phyloP scores from a whole-genome alignment of 2,329 filamentous ascomycete species.

The Trichocomaceae sp. region DNA sequence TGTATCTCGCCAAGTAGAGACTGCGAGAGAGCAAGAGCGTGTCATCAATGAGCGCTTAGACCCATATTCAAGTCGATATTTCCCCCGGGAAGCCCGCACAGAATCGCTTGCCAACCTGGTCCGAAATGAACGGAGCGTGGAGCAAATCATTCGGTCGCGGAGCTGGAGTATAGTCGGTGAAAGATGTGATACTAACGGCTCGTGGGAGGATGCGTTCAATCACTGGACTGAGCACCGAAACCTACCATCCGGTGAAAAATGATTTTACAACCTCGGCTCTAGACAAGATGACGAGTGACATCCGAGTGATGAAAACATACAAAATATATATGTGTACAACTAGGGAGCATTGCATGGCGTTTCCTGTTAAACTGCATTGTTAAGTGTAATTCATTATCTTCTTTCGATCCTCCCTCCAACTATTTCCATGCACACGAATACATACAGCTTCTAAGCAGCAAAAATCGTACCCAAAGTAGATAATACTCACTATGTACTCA shows the following conservation, averaged over 20 bases:
- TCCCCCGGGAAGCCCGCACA: conserved; percentile 66
- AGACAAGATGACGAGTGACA: background rate
- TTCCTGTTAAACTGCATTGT: conserved; percentile 1
- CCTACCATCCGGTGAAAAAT: background rate
- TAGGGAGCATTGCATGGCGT: conserved; percentile 11
- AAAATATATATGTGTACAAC: conserved; percentile 2
- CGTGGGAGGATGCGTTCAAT: conserved; percentile 61
- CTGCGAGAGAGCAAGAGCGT: conserved; percentile 61
- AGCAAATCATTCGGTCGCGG: conserved; percentile 67
- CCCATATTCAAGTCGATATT: conserved; percentile 81
- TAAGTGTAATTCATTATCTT: background rate
- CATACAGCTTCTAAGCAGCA: no score
- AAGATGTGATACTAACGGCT: conserved; percentile 57
- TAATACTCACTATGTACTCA: no score
- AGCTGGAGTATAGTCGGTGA: conserved; percentile 76
- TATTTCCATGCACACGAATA: no score
- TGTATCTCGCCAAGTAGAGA: conserved; percentile 62
- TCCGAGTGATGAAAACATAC: background rate
- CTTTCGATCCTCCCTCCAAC: background rate
- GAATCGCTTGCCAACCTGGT: conserved; percentile 67
- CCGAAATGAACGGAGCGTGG: conserved; percentile 65
- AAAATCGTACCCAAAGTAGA: no score
- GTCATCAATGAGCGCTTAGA: conserved; percentile 84
- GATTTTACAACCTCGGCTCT: background rate
- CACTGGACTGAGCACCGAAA: conserved; percentile 46